These are phyloP conservation scores for Zoysia japonica DNA, from an alignment of 176 grass and related monocot genomes.

Conservation along the genomic window DNA sequence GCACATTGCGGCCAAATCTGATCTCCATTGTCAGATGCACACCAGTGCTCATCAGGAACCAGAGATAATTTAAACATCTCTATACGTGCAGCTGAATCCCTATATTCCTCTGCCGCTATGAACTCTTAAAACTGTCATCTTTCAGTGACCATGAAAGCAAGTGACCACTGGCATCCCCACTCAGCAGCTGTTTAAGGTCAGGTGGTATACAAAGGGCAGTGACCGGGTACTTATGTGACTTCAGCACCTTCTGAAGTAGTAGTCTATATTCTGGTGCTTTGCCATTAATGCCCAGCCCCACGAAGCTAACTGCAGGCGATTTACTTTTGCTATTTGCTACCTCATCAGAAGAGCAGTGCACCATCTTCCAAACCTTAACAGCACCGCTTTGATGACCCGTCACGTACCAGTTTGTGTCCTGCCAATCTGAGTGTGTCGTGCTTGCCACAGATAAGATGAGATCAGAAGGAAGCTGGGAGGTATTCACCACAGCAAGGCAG, in stretches of 20 bases:
- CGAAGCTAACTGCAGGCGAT: conserved; percentile 48
- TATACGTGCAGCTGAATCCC: conserved; percentile 40
- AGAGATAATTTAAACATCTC: conserved; percentile 34
- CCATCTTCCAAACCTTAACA: conserved; percentile 99
- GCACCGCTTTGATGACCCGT: conserved; percentile 98
- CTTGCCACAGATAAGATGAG: conserved; percentile 92
- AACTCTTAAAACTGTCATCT: conserved; percentile 85
- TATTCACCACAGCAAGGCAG: conserved; percentile 90
- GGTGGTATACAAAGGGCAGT: conserved; percentile 86
- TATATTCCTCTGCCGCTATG: conserved; percentile 43
- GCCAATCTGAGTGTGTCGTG: conserved; percentile 81
- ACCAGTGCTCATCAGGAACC: conserved; percentile 29
- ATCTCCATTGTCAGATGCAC: conserved; percentile 33
- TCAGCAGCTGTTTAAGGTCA: conserved; percentile 92
- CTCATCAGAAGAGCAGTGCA: conserved; percentile 80
- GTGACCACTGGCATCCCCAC: conserved; percentile 75
- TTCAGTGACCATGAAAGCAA: conserved; percentile 88
- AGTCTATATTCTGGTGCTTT: conserved; percentile 76
- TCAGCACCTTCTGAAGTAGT: conserved; percentile 91
- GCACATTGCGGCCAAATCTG: conserved; percentile 8
- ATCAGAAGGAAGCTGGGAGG: conserved; percentile 97
- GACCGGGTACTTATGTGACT: conserved; percentile 91
- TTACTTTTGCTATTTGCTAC: conserved; percentile 51
- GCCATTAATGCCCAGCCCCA: conserved; percentile 57
- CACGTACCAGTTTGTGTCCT: conserved; percentile 92